Conservation (phyloP, 202 grass and related monocot genomes). For the Setaria italica region DNA sequence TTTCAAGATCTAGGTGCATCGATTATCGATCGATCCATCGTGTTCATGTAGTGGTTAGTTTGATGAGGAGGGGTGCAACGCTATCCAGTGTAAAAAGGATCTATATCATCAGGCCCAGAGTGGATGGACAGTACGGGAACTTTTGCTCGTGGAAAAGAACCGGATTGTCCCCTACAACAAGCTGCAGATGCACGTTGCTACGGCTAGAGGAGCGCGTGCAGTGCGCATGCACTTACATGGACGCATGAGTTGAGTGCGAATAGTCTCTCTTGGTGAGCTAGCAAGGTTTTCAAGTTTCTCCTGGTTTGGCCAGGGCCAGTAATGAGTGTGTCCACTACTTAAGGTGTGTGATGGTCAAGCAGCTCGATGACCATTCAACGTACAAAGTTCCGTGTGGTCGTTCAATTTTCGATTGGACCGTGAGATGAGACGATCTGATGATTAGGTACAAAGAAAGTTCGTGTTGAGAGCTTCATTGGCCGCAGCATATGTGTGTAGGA, state of each 20-base stretch:
- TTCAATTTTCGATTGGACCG: too few relatives aligned
- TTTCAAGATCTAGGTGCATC: too few relatives aligned
- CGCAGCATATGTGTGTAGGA: too few relatives aligned
- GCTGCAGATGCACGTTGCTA: neutral
- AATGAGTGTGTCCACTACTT: neutral
- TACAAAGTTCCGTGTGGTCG: neutral
- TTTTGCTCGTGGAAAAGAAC: neutral
- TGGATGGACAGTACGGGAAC: neutral
- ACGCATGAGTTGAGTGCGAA: neutral
- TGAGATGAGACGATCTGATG: neutral
- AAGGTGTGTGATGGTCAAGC: neutral
- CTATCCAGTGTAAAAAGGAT: neutral
- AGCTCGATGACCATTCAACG: neutral
- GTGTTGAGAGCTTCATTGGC: too few relatives aligned
- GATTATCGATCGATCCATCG: too few relatives aligned
- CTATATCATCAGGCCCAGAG: neutral
- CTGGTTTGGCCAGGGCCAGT: neutral
- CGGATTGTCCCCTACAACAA: neutral
- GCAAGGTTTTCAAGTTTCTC: neutral
- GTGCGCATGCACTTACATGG: neutral
- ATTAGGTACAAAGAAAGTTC: too few relatives aligned
- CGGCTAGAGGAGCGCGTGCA: neutral
- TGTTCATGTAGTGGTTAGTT: neutral
- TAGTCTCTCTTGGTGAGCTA: neutral
- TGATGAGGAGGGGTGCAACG: neutral